Evolutionary conservation across 345 rosid species (phyloP).

Genomic region (Citrus sinensis): DVS_A1.0 CM039163.1:10560501-10561000

Average conservation of each 20-base stretch:
- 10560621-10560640: too few relatives aligned
- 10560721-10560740: too few relatives aligned
- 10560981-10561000: too few relatives aligned
- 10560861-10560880: not conserved
- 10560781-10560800: not conserved
- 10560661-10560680: too few relatives aligned
- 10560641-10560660: too few relatives aligned
- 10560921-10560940: not conserved
- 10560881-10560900: not conserved
- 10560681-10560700: too few relatives aligned
- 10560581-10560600: too few relatives aligned
- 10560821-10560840: not conserved
- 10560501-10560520: too few relatives aligned
- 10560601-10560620: accelerated
- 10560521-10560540: accelerated
- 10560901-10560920: too few relatives aligned
- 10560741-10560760: not conserved
- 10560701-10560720: not conserved
- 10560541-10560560: too few relatives aligned
- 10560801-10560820: not conserved
- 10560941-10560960: too few relatives aligned
- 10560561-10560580: accelerated
- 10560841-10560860: not conserved
- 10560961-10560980: too few relatives aligned
- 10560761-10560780: not conserved